Base-by-base conservation (phyloP, 2,329 filamentous ascomycete genomes). In the Aspergillus sp. region DNA sequence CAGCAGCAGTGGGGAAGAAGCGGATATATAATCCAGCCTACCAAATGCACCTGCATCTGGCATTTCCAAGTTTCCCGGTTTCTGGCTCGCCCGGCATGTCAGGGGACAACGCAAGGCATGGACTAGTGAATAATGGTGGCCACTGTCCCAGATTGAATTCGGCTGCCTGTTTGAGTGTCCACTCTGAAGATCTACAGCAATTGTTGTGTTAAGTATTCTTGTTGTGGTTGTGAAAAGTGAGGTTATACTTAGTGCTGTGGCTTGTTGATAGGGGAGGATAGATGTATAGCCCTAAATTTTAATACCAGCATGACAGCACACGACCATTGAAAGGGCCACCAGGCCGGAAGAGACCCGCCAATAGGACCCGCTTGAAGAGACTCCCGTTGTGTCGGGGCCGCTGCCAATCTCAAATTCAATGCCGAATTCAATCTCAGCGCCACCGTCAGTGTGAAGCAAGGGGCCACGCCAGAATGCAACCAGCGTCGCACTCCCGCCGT, bases 1-100 rank as follows among this genome's bases (percentile, higher is more conserved):
- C 22, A 6, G 22, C 22, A 24, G 26, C 26, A 30, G 26, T 30
- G 26, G 26, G 26, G 26, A 30, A 30, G 26, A 30, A 11, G 26
- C 26, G 26, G 26, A 1, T 30, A 30, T 30, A 30, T 30, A 30
- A 30, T 4, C 26, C 26, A 15, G n/a, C n/a, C 43, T 17, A 36
- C 34, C 18, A 45, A 5, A 7, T 41, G 18, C 48, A 36, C 11
- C 7, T 36, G 20, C 48, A 8, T 18, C 20, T 38, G 34, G 18
- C 32, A 34, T 48, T 54, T 54, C 52, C 52, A n/a, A 36, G 44
- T 48, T 53, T 54, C 52, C 52, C 15, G 52, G 52, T 48, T 53
- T 47, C 39, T 15, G 42, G 39, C 39, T 43, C 22, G 39, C 22
- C 26, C 34, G 39, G 13, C n/a, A 53, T 53, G 49, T 20, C 24